These are phyloP conservation scores for Saxophila tyrrhenica DNA, from an alignment of 495 filamentous ascomycete genomes.

Conservation along the genomic window DNA sequence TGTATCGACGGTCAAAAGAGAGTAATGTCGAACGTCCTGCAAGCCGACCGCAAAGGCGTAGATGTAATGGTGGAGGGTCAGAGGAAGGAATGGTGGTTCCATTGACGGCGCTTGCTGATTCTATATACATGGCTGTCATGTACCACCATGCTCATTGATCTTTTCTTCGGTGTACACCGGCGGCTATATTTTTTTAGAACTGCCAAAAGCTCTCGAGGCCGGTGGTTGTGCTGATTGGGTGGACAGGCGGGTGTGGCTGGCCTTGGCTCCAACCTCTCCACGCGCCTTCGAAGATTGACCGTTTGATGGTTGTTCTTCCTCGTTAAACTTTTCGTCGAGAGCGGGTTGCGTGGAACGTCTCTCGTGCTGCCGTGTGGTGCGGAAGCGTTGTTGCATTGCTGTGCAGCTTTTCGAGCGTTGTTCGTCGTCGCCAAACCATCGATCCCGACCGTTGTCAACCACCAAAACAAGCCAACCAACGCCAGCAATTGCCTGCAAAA, in stretches of 20 bases:
- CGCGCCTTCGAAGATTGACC: no score
- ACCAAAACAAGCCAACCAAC: background rate
- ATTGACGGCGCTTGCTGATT: slow-evolving; percentile 1
- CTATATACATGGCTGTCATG: slow-evolving; percentile 19
- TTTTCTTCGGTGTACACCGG: slow-evolving; percentile 3
- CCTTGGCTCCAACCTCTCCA: background rate
- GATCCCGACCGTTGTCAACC: background rate
- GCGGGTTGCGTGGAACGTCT: no score
- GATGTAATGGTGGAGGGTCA: slow-evolving; percentile 1
- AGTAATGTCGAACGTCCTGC: background rate
- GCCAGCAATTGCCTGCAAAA: no score
- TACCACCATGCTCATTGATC: background rate
- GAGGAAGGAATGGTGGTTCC: background rate
- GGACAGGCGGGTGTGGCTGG: background rate
- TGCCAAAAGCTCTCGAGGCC: background rate
- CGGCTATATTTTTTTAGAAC: slow-evolving; percentile 8
- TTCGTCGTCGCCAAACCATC: no score
- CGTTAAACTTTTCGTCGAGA: no score
- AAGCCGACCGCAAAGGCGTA: background rate
- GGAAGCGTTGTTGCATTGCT: no score
- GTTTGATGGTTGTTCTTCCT: no score
- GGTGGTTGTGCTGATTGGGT: background rate
- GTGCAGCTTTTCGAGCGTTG: no score
- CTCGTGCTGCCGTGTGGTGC: no score
- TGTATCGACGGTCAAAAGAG: background rate